Percentiles rank a stretch among this genome's conserved stretches.
These are phyloP conservation scores for Bifiguratus adelaidae DNA, from an alignment of 192 early-diverging fungal genomes.

Conservation along the genomic window DNA sequence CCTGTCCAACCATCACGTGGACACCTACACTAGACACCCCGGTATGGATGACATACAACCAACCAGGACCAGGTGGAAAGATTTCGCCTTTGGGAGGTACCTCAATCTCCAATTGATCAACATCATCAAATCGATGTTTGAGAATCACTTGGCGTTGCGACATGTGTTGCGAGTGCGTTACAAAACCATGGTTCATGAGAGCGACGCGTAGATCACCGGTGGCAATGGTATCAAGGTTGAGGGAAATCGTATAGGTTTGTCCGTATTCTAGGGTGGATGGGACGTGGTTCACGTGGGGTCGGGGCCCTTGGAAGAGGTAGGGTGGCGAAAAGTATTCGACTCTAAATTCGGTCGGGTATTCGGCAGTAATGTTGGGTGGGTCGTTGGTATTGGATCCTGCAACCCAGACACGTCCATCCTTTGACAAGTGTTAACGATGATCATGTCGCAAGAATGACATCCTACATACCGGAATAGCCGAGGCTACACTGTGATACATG, in stretches of 20 bases:
- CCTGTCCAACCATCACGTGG: not conserved
- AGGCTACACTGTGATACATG: conserved; percentile 54
- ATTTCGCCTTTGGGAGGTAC: conserved; percentile 36
- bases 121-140: conserved; percentile 5
- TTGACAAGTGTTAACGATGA: no score
- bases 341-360: conserved; percentile 36
- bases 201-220: conserved; percentile 17
- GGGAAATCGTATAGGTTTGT: conserved; percentile 12
- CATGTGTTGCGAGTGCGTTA: conserved; percentile 44
- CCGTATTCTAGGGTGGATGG: conserved; percentile 23
- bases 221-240: conserved; percentile 21
- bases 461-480: conserved; percentile 25
- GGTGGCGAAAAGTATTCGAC: conserved; percentile 43
- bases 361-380: conserved; percentile 18
- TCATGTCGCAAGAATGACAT: no score
- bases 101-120: conserved; percentile 10
- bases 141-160: conserved; percentile 36
- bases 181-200: conserved; percentile 33
- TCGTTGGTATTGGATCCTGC: conserved; percentile 29
- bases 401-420: conserved; percentile 35
- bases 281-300: conserved; percentile 19
- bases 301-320: conserved; percentile 22
- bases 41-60: conserved; percentile 31
- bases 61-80: conserved; percentile 44
- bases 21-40: conserved; percentile 26